phyloP scores from a whole-genome alignment of 2,329 filamentous ascomycete genomes.

The Diplocarpon mali region DNA sequence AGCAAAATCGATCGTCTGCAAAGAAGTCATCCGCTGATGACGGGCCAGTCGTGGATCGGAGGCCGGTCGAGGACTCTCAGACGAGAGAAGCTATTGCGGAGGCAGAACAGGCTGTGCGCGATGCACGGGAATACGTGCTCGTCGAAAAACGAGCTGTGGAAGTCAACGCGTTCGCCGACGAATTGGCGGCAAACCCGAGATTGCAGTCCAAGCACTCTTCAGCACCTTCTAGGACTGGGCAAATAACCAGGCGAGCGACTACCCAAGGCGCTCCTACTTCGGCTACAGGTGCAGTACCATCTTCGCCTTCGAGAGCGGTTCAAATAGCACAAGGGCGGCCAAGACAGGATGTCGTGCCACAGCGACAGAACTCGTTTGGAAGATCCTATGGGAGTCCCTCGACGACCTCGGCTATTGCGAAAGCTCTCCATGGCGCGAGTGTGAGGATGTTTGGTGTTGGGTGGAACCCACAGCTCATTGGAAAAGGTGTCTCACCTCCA shows the following conservation, averaged over 20 bases:
- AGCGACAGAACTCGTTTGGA: constrained; percentile 72
- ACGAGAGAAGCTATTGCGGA: constrained; percentile 50
- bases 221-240: constrained; percentile 42
- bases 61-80: constrained; percentile 9
- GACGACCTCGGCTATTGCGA: constrained; percentile 75
- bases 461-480: constrained; percentile 48
- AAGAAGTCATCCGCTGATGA: constrained; percentile 20
- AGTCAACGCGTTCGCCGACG: constrained; percentile 93
- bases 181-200: constrained; percentile 69
- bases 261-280: constrained; percentile 63
- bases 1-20: constrained; percentile 8
- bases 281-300: constrained; percentile 56
- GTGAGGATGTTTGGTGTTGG: constrained; percentile 61
- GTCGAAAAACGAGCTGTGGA: constrained; percentile 93
- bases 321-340: constrained; percentile 60
- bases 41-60: constrained; percentile 16
- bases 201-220: constrained; percentile 31
- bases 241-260: constrained; percentile 65
- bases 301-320: constrained; percentile 58
- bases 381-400: constrained; percentile 55
- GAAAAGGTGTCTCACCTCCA: constrained; percentile 61
- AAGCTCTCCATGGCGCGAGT: constrained; percentile 90
- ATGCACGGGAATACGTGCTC: constrained; percentile 88
- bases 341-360: constrained; percentile 48
- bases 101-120: constrained; percentile 62